Percentiles rank a stretch among this genome's conserved stretches.
phyloP scores from a whole-genome alignment of 2,329 filamentous ascomycete genomes.

The Fusarium redolens region DNA sequence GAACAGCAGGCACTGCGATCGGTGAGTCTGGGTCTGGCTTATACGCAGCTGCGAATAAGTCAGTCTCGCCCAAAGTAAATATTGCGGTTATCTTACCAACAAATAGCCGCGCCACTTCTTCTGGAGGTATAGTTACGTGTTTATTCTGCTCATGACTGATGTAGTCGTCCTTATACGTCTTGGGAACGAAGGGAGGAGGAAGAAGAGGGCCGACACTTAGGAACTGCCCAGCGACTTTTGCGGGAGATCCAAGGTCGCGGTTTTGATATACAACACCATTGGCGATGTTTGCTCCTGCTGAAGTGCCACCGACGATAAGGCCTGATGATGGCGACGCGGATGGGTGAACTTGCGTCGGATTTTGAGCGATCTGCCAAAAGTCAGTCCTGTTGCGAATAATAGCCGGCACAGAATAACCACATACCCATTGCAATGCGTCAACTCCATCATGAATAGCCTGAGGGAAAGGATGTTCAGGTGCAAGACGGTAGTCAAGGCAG shows the following conservation, averaged over 20 bases:
- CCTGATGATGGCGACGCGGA: background rate
- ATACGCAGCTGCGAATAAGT: background rate
- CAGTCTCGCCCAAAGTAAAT: no score
- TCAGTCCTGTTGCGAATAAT: background rate
- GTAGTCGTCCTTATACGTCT: background rate
- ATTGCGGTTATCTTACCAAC: background rate
- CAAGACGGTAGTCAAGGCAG: background rate
- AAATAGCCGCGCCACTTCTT: background rate
- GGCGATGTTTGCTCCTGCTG: background rate
- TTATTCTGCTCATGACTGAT: background rate
- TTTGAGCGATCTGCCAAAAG: background rate
- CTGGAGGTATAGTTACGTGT: background rate
- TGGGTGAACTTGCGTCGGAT: background rate
- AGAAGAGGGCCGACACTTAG: background rate
- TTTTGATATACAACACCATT: background rate
- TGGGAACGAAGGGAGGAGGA: background rate
- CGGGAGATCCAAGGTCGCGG: background rate
- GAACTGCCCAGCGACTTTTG: background rate
- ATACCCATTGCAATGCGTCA: background rate
- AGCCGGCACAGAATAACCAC: fast-evolving
- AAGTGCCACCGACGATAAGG: background rate
- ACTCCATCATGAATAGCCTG: background rate
- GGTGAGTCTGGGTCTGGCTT: background rate
- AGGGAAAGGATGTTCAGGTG: background rate
- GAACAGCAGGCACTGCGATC: background rate